A percentile compares a stretch with the other conserved stretches of the same genome.
These are phyloP conservation scores for Raddia guianensis DNA, from an alignment of 176 grass and related monocot species.

Conservation along the genomic window DNA sequence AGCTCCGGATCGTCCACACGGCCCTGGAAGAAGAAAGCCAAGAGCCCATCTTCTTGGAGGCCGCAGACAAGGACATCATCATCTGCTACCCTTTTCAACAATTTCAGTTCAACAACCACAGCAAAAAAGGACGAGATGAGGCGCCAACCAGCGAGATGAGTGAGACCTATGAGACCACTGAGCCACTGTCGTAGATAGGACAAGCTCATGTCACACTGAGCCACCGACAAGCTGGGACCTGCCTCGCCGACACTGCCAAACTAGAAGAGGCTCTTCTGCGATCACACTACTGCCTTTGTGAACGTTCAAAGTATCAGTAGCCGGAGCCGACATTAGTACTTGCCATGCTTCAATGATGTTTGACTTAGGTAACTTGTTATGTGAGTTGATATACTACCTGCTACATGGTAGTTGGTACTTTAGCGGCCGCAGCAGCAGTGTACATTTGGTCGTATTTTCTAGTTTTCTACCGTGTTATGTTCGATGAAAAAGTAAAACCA, in stretches of 20 bases:
- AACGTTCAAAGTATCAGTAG: neutral
- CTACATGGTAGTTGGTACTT: too few relatives aligned
- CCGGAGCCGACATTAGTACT: conserved; percentile 15
- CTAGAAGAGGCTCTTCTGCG: neutral
- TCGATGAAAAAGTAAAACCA: too few relatives aligned
- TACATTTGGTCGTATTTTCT: too few relatives aligned
- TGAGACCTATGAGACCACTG: too few relatives aligned
- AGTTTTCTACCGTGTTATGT: too few relatives aligned
- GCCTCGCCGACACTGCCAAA: conserved; percentile 35
- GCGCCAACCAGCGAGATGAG: neutral
- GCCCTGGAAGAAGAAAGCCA: conserved; percentile 23
- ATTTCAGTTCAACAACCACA: conserved; percentile 1
- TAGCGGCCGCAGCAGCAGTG: too few relatives aligned
- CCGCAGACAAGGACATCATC: neutral
- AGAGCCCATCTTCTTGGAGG: conserved; percentile 19
- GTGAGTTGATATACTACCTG: neutral
- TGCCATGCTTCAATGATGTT: neutral
- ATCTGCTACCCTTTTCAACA: conserved; percentile 3
- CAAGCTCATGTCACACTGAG: too few relatives aligned
- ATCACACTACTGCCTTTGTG: neutral
- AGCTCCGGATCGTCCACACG: neutral
- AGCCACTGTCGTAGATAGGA: neutral
- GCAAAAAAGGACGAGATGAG: neutral
- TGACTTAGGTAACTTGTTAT: neutral
- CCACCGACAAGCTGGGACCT: neutral